Conservation (phyloP, 1,139 yeast genomes). For the Candida labiduridarum region DNA sequence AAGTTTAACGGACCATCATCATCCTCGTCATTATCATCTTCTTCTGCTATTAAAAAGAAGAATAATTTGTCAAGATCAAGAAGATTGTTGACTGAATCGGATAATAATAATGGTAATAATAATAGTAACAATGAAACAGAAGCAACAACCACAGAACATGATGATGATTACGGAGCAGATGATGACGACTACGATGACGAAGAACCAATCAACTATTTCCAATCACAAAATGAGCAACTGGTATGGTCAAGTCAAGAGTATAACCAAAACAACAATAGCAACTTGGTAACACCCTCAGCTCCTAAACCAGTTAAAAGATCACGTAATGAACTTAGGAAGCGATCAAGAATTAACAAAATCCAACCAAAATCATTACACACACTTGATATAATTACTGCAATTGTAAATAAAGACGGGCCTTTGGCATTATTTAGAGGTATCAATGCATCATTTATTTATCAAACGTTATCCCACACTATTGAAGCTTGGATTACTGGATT, state of each 20-base stretch:
- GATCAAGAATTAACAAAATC: slow-evolving; percentile 34
- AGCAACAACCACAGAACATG: slow-evolving; percentile 24
- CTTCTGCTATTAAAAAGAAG: slow-evolving; percentile 1
- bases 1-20: slow-evolving; percentile 21
- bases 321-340: slow-evolving; percentile 8
- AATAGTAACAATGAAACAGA: slow-evolving; percentile 6
- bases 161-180: slow-evolving; percentile 35
- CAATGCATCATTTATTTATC: slow-evolving; percentile 80
- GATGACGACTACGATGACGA: slow-evolving; percentile 35
- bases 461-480: slow-evolving; percentile 72
- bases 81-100: slow-evolving; percentile 15
- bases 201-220: slow-evolving; percentile 61
- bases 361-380: slow-evolving; percentile 69
- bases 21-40: neutral
- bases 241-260: slow-evolving; percentile 18
- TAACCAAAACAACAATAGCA: slow-evolving; percentile 2
- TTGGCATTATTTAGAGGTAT: slow-evolving; percentile 85
- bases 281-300: neutral
- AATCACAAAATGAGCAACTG: slow-evolving; percentile 22
- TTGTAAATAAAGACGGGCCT: slow-evolving; percentile 78
- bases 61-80: slow-evolving; percentile 9
- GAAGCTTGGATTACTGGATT: slow-evolving; percentile 94
- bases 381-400: slow-evolving; percentile 67
- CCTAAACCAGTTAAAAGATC: slow-evolving; percentile 6
- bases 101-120: slow-evolving; percentile 16